phyloP scores from a whole-genome alignment of 2,329 filamentous ascomycete genomes.

The Pseudopithomyces chartarum region DNA sequence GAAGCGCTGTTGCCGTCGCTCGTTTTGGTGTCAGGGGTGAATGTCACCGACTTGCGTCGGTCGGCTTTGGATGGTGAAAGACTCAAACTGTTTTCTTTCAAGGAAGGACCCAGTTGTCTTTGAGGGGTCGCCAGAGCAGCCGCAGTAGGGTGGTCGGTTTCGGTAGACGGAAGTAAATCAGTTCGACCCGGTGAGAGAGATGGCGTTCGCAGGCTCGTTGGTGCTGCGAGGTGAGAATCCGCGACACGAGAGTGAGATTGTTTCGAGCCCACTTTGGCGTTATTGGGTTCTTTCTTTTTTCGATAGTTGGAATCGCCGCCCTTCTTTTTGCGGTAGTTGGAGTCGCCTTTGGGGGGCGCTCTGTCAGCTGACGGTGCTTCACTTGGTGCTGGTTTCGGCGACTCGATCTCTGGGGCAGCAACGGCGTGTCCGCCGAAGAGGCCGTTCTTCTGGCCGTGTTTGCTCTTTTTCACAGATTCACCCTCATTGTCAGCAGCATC shows the following conservation, averaged over 20 bases:
- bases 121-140: slow-evolving; percentile 21
- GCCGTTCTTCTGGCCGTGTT: slow-evolving; percentile 8
- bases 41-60: slow-evolving; percentile 65
- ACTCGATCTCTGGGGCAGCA: slow-evolving; percentile 10
- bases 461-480: slow-evolving; percentile 35
- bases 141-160: slow-evolving; percentile 22
- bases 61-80: slow-evolving; percentile 26
- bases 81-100: slow-evolving; percentile 16
- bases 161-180: slow-evolving; percentile 37
- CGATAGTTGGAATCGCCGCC: slow-evolving; percentile 23
- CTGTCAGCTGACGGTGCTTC: slow-evolving; percentile 14
- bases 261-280: not conserved
- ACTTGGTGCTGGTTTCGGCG: slow-evolving; percentile 9
- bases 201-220: slow-evolving; percentile 8
- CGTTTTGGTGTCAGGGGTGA: slow-evolving; percentile 66
- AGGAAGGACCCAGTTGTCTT: slow-evolving; percentile 11
- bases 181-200: slow-evolving; percentile 30
- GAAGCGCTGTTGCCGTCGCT: slow-evolving; percentile 61
- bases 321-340: slow-evolving; percentile 45
- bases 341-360: slow-evolving; percentile 33
- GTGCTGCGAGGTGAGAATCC: not conserved
- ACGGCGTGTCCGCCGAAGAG: slow-evolving; percentile 7
- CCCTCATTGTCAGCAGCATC: slow-evolving; percentile 30
- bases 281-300: slow-evolving; percentile 13
- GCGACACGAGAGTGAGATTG: not conserved